Evolutionary conservation across 2,329 filamentous ascomycete species (phyloP).

Genomic region (Juglanconis oblonga): DNA sequence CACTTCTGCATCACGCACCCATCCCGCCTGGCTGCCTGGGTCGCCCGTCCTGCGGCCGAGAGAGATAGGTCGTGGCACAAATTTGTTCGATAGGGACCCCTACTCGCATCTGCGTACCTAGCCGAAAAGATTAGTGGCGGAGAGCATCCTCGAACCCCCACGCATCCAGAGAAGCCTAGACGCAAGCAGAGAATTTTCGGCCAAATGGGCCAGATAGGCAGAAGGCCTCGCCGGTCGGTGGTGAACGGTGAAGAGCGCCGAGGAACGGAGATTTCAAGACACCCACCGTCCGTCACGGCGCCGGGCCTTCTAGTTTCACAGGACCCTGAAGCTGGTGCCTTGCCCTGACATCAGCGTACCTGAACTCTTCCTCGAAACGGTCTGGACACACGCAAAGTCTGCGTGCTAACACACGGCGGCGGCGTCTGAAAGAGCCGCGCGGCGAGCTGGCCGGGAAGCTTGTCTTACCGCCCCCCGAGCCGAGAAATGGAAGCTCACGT

Average conservation of each 20-base stretch:
- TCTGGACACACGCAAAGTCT: neutral
- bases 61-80: neutral
- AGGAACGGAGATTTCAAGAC: neutral
- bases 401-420: neutral
- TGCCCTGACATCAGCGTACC: conserved; percentile 12
- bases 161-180: neutral
- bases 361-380: conserved; percentile 2
- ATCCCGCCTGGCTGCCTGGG: neutral
- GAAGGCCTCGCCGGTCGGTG: neutral
- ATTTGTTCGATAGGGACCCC: neutral
- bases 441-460: neutral
- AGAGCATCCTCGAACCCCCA: neutral
- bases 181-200: neutral
- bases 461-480: neutral
- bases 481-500: neutral
- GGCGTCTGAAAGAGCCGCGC: neutral
- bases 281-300: neutral
- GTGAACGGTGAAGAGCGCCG: neutral
- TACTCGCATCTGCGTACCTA: neutral
- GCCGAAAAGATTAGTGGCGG: neutral
- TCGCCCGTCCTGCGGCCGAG: conserved; percentile 1
- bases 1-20: neutral
- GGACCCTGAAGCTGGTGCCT: neutral
- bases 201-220: neutral
- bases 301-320: neutral